Evolutionary conservation across 2,329 filamentous ascomycete species (phyloP).

Genomic region (Didymella keratinophila): DNA sequence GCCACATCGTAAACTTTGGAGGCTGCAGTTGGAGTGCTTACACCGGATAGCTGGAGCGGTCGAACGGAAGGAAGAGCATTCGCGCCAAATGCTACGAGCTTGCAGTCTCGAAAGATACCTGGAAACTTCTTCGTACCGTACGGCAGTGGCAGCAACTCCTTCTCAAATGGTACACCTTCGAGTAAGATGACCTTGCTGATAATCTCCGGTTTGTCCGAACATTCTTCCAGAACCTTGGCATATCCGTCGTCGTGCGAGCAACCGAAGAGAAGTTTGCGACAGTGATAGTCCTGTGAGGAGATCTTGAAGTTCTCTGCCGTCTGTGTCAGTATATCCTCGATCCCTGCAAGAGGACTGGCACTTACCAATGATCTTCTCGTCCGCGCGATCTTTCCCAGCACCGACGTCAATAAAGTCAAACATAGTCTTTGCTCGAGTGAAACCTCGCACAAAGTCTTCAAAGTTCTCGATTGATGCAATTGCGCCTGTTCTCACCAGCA

Average conservation of each 20-base stretch:
- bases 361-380: slow-evolving; percentile 60
- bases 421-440: slow-evolving; percentile 58
- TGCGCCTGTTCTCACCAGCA: slow-evolving; percentile 56
- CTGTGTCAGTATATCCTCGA: slow-evolving; percentile 12
- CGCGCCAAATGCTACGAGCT: slow-evolving; percentile 46
- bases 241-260: slow-evolving; percentile 66
- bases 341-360: background rate
- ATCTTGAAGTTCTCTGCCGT: slow-evolving; percentile 62
- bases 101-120: slow-evolving; percentile 62
- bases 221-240: slow-evolving; percentile 60
- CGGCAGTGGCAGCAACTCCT: slow-evolving; percentile 59
- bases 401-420: slow-evolving; percentile 59
- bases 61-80: slow-evolving; percentile 8
- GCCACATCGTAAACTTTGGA: slow-evolving; percentile 31
- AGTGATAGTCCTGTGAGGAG: slow-evolving; percentile 65
- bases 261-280: slow-evolving; percentile 67
- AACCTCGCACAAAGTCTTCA: slow-evolving; percentile 64
- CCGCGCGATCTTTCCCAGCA: slow-evolving; percentile 55
- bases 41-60: slow-evolving; percentile 6
- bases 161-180: slow-evolving; percentile 64
- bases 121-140: slow-evolving; percentile 61
- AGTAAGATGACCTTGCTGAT: slow-evolving; percentile 62
- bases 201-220: slow-evolving; percentile 55
- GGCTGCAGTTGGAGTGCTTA: slow-evolving; percentile 3
- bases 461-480: slow-evolving; percentile 53